A percentile compares a stretch with the other conserved stretches of the same genome.
These are phyloP conservation scores for Daldinia vernicosa DNA, from an alignment of 495 filamentous ascomycete genomes.

Conservation along the genomic window DNA sequence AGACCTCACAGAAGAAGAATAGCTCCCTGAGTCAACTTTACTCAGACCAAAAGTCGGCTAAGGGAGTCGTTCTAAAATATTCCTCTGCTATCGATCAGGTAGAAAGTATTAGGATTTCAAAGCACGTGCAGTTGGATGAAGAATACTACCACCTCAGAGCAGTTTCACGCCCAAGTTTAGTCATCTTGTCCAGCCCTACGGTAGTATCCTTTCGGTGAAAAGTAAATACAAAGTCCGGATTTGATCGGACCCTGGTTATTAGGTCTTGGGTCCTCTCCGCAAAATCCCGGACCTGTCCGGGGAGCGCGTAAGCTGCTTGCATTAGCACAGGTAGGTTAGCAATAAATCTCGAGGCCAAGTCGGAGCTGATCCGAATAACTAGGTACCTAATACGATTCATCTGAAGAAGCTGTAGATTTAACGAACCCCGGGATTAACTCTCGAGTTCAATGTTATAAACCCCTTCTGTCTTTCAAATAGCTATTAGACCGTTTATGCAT, in stretches of 20 bases:
- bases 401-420: not conserved
- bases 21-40: not conserved
- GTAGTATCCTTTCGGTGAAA: not conserved
- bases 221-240: not conserved
- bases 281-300: not conserved
- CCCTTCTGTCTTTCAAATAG: not conserved
- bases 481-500: not conserved
- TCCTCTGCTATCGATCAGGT: not conserved
- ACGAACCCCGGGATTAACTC: not conserved
- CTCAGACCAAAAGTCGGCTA: not conserved
- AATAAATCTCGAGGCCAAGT: not conserved
- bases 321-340: not conserved
- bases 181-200: not conserved
- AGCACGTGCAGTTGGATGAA: not conserved
- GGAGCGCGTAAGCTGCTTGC: not conserved
- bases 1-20: not conserved
- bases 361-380: not conserved
- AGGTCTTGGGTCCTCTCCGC: not conserved
- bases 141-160: not conserved
- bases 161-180: not conserved
- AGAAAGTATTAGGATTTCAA: not conserved
- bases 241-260: not conserved
- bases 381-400: not conserved
- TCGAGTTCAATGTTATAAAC: not conserved
- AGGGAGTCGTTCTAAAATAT: not conserved